Percentiles rank a stretch among this genome's conserved stretches.
phyloP scores from a whole-genome alignment of 2,329 filamentous ascomycete species.

The Diaporthe velutina region DNA sequence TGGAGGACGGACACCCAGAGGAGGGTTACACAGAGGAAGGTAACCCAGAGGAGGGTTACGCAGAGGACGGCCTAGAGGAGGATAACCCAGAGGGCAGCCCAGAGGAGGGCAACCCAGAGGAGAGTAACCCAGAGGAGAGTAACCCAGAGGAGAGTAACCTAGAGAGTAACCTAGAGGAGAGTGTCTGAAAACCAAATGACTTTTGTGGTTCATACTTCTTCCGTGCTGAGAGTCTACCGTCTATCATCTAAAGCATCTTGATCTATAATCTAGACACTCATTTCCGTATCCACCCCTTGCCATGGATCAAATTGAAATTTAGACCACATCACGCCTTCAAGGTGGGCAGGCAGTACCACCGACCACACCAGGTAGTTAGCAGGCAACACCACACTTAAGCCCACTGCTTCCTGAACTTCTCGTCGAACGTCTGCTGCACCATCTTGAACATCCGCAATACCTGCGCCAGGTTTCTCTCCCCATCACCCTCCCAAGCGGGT shows the following conservation, averaged over 20 bases:
- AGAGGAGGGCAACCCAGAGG: no score
- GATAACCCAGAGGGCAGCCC: no score
- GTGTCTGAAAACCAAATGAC: background rate
- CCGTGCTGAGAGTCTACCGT: background rate
- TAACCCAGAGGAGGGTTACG: no score
- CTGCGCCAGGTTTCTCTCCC: conserved; percentile 59
- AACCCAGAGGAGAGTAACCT: no score
- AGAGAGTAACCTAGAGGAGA: no score
- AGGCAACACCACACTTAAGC: conserved; percentile 54
- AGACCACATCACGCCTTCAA: background rate
- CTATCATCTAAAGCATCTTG: background rate
- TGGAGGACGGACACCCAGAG: no score
- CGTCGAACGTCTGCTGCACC: conserved; percentile 71
- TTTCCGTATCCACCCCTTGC: background rate
- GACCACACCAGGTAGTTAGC: background rate
- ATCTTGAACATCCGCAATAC: conserved; percentile 71
- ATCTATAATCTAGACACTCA: conserved; percentile 7
- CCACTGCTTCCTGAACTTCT: conserved; percentile 74
- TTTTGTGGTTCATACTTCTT: background rate
- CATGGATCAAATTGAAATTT: no score
- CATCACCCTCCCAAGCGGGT: conserved; percentile 50
- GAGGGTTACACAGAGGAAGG: no score
- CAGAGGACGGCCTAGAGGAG: no score
- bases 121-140: no score
- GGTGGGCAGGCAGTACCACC: no score